Evolutionary conservation across 2,329 filamentous ascomycete genomes (phyloP).

Genomic region (Aspergillus phoenicis): DNA sequence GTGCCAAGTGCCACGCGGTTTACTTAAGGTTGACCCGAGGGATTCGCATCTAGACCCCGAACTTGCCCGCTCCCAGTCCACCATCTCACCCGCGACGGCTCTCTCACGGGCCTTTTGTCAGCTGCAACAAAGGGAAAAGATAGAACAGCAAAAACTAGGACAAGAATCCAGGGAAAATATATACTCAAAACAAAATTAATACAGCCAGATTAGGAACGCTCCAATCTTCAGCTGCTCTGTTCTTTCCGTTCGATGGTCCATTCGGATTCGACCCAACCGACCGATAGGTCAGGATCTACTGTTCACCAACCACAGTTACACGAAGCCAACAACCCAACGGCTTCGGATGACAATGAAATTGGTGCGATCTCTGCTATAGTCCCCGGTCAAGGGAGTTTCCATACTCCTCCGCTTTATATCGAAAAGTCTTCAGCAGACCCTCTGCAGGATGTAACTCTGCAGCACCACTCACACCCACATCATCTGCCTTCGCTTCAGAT

Average conservation of each 20-base stretch:
- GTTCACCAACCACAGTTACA: constrained; percentile 23
- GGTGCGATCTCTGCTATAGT: constrained; percentile 17
- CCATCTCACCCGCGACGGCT: background rate
- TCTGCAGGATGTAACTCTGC: constrained; percentile 16
- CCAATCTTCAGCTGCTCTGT: background rate
- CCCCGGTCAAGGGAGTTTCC: constrained; percentile 15
- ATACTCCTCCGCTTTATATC: constrained; percentile 13
- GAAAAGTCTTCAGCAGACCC: constrained; percentile 10
- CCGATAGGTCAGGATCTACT: constrained; percentile 28
- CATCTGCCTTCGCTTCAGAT: constrained; percentile 37
- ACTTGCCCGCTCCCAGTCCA: constrained; percentile 14
- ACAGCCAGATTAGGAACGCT: background rate
- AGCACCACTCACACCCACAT: constrained; percentile 13
- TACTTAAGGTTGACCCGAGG: constrained; percentile 17
- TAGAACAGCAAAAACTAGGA: background rate
- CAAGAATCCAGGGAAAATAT: background rate
- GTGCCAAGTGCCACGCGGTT: constrained; percentile 15
- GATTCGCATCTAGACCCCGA: constrained; percentile 16
- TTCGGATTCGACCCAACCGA: constrained; percentile 24
- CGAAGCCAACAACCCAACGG: constrained; percentile 20
- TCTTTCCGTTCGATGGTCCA: constrained; percentile 28
- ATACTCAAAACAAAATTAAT: no score
- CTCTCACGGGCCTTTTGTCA: constrained; percentile 7
- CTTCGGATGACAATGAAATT: constrained; percentile 23
- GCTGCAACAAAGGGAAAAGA: constrained; percentile 5